phyloP scores from a whole-genome alignment of 805 yeast species.

The Ogataea nonfermentans region DNA sequence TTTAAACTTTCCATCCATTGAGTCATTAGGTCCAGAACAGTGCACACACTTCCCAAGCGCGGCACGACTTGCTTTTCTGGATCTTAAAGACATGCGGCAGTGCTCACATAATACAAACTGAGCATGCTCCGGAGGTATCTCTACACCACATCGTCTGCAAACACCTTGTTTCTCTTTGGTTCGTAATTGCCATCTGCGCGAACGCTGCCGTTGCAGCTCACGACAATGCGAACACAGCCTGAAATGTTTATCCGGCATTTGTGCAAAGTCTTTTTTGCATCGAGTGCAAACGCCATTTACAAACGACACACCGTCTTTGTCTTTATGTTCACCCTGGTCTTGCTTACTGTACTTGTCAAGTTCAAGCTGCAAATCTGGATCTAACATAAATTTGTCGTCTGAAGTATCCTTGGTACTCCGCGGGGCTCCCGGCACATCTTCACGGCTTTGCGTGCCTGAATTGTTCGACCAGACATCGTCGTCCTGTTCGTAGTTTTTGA shows the following conservation, averaged over 20 bases:
- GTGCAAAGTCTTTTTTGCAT: slow-evolving; percentile 60
- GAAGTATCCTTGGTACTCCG: slow-evolving; percentile 3
- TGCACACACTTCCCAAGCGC: slow-evolving; percentile 68
- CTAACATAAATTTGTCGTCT: slow-evolving; percentile 24
- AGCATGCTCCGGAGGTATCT: slow-evolving; percentile 48
- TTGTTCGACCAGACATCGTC: slow-evolving; percentile 10
- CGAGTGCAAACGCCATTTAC: slow-evolving; percentile 43
- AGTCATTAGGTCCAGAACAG: slow-evolving; percentile 57
- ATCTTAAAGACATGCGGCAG: slow-evolving; percentile 54
- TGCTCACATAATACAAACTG: slow-evolving; percentile 59
- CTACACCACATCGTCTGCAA: slow-evolving; percentile 62
- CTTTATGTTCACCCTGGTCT: neutral
- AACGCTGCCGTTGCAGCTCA: slow-evolving; percentile 58
- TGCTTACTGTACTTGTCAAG: slow-evolving; percentile 16
- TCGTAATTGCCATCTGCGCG: slow-evolving; percentile 62
- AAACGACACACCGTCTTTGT: neutral
- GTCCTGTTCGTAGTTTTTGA: slow-evolving; percentile 18
- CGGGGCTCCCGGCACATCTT: slow-evolving; percentile 1
- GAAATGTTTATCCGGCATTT: slow-evolving; percentile 43
- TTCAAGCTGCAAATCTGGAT: slow-evolving; percentile 27
- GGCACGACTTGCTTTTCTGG: slow-evolving; percentile 56
- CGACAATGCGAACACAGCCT: slow-evolving; percentile 66
- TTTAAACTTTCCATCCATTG: slow-evolving; percentile 47
- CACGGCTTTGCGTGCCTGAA: slow-evolving; percentile 7
- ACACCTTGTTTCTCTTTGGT: slow-evolving; percentile 61